Base-by-base conservation (phyloP, 169 alveolate genomes). In the Babesia caballi region DNA sequence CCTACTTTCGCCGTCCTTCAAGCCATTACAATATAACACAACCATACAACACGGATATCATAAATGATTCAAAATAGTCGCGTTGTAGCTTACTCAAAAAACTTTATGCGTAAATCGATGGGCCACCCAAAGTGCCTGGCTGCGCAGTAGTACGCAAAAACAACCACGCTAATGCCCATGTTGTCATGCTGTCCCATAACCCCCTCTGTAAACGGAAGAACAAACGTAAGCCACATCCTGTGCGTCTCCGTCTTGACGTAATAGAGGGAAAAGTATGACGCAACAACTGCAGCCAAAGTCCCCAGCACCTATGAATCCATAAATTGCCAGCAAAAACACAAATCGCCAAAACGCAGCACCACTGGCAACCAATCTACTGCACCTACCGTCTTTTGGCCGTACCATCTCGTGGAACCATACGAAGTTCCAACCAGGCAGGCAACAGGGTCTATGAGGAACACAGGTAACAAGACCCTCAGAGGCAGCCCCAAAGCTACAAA, bases 381-480 rank as follows among this genome's bases (percentile, higher is more conserved):
- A 75, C 70, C n/a, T 28, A 77, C 86, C 56, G 86, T 77, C 60
- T 77, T 77, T 4, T 57, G 69, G 58, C 72, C 67, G 50, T 30
- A 46, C 86, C 86, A 77, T 12, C 28, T 38, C n/a, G 30, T 56
- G 58, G 68, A 49, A 6, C 44, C 33, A 21, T 59, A 5, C 0
- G 46, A 54, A 3, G 19, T 25, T 7, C 86, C 86, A 3, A 61
- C 75, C 3, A 77, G 30, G 19, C 70, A 47, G 32, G 82, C 86
- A 27, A 77, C 56, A 1, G 86, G 86, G 66, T 77, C 86, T 0
- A 66, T 53, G 32, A 77, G n/a, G 67, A 77, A 77, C 66, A 66
- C 72, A 14, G 86, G 86, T 8, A 77, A 27, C 21, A 77, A 63
- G 25, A 77, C 32, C 33, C 82, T 25, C 0, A 77, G n/a, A 3